Percentiles rank a stretch among this genome's conserved stretches.
These are phyloP conservation scores for Cystoisospora suis DNA, from an alignment of 169 alveolate species.

Conservation along the genomic window DNA sequence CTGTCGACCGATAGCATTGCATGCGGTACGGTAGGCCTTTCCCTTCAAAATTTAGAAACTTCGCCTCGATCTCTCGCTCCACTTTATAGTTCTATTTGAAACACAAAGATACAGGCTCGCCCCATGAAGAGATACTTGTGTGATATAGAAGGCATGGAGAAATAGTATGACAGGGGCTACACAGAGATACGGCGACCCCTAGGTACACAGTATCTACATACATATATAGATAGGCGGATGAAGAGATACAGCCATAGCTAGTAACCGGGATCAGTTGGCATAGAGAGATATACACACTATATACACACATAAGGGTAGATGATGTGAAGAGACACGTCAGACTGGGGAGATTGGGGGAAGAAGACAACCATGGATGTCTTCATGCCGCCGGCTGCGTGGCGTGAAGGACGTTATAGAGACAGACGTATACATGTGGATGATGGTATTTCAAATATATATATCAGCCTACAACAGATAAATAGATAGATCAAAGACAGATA, in stretches of 20 bases:
- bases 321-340: no score
- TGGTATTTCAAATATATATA: no score
- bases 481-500: not conserved
- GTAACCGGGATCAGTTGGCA: no score
- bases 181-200: not conserved
- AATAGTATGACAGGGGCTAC: no score
- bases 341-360: no score
- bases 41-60: conserved; percentile 74
- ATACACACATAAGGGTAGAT: no score
- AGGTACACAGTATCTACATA: not conserved
- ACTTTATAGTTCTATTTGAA: conserved; percentile 74
- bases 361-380: no score
- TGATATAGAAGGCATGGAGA: no score
- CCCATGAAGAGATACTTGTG: no score
- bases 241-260: not conserved
- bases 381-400: no score
- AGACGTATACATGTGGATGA: not conserved
- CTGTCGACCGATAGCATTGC: conserved; percentile 81
- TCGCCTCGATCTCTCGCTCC: conserved; percentile 77
- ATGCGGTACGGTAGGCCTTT: conserved; percentile 76
- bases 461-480: not conserved
- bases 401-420: no score
- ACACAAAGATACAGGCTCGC: not conserved
- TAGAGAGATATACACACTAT: no score
- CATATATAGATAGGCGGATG: not conserved